Conservation (phyloP, 768 basidiomycete genomes). For the Leccinellum luteum region DNA sequence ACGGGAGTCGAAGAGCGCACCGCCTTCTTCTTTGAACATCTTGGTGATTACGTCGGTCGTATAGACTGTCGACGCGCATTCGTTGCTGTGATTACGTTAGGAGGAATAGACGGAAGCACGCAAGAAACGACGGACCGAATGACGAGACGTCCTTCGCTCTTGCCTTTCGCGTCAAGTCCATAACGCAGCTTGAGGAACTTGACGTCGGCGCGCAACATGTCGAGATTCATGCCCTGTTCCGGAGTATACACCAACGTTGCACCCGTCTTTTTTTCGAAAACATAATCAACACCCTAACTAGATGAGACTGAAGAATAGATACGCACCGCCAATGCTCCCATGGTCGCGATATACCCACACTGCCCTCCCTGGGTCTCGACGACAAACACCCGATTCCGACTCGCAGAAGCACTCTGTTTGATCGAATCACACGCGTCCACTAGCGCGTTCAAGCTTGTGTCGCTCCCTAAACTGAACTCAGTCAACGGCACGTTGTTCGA, state of each 20-base stretch:
- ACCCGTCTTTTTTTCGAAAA: slow-evolving; percentile 58
- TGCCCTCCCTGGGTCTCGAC: slow-evolving; percentile 98
- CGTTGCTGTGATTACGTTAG: slow-evolving; percentile 54
- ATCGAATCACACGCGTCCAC: slow-evolving; percentile 98
- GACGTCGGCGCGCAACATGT: slow-evolving; percentile 79
- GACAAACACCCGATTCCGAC: slow-evolving; percentile 93
- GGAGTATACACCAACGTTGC: slow-evolving; percentile 94
- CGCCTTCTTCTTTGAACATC: slow-evolving; percentile 96
- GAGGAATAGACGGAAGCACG: neutral
- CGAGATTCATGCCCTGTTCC: slow-evolving; percentile 83
- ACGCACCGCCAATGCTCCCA: slow-evolving; percentile 93
- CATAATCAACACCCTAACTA: neutral
- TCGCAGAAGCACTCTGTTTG: slow-evolving; percentile 97
- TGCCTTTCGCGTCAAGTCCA: slow-evolving; percentile 80
- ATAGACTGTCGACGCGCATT: slow-evolving; percentile 84
- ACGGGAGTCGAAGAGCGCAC: slow-evolving; percentile 85
- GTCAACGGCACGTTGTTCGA: slow-evolving; percentile 98
- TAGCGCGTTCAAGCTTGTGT: slow-evolving; percentile 96
- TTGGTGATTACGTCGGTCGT: slow-evolving; percentile 88
- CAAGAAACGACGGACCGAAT: slow-evolving; percentile 59
- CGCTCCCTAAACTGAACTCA: slow-evolving; percentile 92
- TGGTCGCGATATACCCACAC: slow-evolving; percentile 92
- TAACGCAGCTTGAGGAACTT: slow-evolving; percentile 86
- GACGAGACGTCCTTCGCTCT: slow-evolving; percentile 89
- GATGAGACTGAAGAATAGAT: neutral